Conservation (phyloP, 2,329 filamentous ascomycete species). For the Sporothrix pallida region DNA sequence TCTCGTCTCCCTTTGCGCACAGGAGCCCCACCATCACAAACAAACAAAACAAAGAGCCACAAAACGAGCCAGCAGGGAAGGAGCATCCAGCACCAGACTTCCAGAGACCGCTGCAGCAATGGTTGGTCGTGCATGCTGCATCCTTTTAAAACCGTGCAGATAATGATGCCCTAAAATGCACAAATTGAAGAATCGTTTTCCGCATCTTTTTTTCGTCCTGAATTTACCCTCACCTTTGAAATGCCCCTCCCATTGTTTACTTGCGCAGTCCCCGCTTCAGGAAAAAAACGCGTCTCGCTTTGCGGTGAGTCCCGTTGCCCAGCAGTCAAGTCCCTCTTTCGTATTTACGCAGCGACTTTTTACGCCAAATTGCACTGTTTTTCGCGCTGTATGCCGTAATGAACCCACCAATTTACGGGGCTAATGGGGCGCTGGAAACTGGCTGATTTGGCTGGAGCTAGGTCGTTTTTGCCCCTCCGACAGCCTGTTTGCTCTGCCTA, state of each 20-base stretch:
- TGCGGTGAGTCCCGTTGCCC: conserved; percentile 24
- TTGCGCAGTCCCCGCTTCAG: background rate
- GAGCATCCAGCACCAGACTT: background rate
- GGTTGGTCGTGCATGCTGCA: background rate
- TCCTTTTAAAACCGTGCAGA: background rate
- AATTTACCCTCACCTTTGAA: background rate
- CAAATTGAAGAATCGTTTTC: background rate
- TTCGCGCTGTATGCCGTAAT: conserved; percentile 6
- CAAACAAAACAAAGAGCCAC: conserved; percentile 36
- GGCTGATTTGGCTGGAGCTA: background rate
- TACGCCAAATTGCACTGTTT: background rate
- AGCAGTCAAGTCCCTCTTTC: background rate
- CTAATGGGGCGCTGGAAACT: background rate
- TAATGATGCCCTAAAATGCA: conserved; percentile 15
- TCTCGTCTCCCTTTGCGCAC: conserved; percentile 15
- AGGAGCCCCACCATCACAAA: conserved; percentile 34
- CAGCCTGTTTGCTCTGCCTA: conserved; percentile 3
- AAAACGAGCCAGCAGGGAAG: background rate
- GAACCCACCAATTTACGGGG: conserved; percentile 16
- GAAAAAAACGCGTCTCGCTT: conserved; percentile 21
- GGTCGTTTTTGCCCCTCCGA: conserved; percentile 1
- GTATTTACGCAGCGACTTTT: conserved; percentile 8
- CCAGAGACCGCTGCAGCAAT: no score
- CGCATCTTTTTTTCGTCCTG: no score
- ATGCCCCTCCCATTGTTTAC: conserved; percentile 26